Evolutionary conservation across 306 rosid species (phyloP).

Genomic region (Trifolium fragiferum): DNA sequence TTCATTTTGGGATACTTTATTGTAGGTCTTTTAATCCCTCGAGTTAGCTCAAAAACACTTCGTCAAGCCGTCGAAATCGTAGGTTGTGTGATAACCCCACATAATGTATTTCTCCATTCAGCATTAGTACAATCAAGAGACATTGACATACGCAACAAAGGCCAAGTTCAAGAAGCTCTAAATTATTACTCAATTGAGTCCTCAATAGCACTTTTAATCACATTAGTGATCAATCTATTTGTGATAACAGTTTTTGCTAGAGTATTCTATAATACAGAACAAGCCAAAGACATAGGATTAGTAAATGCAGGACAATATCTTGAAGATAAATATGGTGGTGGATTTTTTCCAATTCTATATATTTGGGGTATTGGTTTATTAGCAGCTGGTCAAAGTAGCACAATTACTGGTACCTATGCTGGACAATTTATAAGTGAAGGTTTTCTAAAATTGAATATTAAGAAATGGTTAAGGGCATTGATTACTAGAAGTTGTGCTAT

Average conservation of each 20-base stretch:
- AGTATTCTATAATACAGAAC: slow-evolving; percentile 67
- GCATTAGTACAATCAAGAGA: slow-evolving; percentile 57
- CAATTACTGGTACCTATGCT: slow-evolving; percentile 64
- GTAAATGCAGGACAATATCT: slow-evolving; percentile 78
- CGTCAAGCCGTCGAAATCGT: slow-evolving; percentile 58
- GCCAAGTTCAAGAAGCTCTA: slow-evolving; percentile 63
- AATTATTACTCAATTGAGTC: slow-evolving; percentile 80
- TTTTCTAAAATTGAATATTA: slow-evolving; percentile 62
- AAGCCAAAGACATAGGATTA: slow-evolving; percentile 61
- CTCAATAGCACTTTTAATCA: slow-evolving; percentile 59
- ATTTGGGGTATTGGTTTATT: slow-evolving; percentile 78
- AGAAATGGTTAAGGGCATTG: slow-evolving; percentile 80
- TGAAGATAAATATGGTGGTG: slow-evolving; percentile 69
- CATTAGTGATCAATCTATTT: slow-evolving; percentile 64
- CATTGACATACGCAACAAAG: slow-evolving; percentile 52
- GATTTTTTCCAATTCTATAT: slow-evolving; percentile 66
- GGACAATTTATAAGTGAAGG: slow-evolving; percentile 81
- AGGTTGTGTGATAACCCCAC: slow-evolving; percentile 58
- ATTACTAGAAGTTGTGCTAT: slow-evolving; percentile 74
- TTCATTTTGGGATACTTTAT: background rate
- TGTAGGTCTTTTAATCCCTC: slow-evolving; percentile 55
- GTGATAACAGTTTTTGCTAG: slow-evolving; percentile 70
- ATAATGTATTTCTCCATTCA: slow-evolving; percentile 58
- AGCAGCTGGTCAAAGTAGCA: slow-evolving; percentile 84
- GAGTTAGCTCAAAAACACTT: slow-evolving; percentile 48